Conservation (phyloP, 192 early-diverging fungal genomes). For the Helicostylum pulchrum region DNA sequence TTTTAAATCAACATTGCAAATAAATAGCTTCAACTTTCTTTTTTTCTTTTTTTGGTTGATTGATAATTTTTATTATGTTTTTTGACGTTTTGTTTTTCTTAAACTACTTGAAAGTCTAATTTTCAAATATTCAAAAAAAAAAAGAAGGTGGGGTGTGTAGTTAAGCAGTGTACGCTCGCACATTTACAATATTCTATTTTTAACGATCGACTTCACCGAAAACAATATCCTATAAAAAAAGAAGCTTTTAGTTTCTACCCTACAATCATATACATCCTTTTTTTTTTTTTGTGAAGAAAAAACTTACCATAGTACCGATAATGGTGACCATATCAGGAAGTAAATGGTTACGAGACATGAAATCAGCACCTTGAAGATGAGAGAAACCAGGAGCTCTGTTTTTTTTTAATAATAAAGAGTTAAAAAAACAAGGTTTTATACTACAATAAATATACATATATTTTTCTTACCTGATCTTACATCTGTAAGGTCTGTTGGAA, state of each 20-base stretch:
- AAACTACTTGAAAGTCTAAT: no score
- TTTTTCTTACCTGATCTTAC: constrained; percentile 74
- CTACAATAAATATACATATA: no score
- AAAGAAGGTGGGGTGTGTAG: no score
- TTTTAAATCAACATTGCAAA: background rate
- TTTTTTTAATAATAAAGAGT: background rate
- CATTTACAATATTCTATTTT: constrained; percentile 9
- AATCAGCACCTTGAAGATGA: constrained; percentile 87
- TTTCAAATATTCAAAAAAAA: no score
- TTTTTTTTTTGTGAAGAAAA: background rate
- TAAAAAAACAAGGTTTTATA: background rate
- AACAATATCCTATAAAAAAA: constrained; percentile 74
- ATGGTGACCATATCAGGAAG: constrained; percentile 95
- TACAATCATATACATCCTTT: no score
- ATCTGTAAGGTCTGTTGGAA: constrained; percentile 92
- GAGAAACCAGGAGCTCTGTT: constrained; percentile 84
- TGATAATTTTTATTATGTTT: constrained; percentile 8
- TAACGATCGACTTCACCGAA: constrained; percentile 92
- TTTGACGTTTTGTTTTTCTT: background rate
- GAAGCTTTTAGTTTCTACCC: background rate
- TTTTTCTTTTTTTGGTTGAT: constrained; percentile 1
- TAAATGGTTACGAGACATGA: constrained; percentile 87
- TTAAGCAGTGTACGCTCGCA: no score
- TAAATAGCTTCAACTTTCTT: background rate
- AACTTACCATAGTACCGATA: constrained; percentile 82